Conservation (phyloP, 1,284 basidiomycete genomes). For the Mycena sp. region DNA sequence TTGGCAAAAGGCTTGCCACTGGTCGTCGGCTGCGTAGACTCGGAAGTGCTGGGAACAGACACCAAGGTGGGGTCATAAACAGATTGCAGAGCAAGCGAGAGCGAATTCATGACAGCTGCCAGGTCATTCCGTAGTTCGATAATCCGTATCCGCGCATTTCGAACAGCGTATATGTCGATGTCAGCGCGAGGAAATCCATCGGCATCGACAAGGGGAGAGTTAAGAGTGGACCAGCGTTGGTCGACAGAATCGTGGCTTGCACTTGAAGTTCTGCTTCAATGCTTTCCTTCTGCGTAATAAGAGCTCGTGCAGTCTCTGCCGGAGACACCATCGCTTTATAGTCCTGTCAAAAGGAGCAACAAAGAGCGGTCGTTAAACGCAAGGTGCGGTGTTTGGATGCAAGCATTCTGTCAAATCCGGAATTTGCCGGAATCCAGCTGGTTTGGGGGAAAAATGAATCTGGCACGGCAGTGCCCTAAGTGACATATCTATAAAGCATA, state of each 20-base stretch:
- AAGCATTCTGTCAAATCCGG: neutral
- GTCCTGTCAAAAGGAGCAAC: no score
- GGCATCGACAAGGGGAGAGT: slow-evolving; percentile 79
- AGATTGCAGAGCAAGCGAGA: slow-evolving; percentile 71
- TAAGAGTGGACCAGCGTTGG: slow-evolving; percentile 67
- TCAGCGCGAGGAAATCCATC: slow-evolving; percentile 90
- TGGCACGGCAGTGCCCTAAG: no score
- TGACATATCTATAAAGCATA: slow-evolving; percentile 48
- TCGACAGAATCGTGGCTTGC: slow-evolving; percentile 68
- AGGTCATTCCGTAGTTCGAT: slow-evolving; percentile 85
- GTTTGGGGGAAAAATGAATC: no score
- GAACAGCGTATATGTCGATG: slow-evolving; percentile 81
- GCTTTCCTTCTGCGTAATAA: slow-evolving; percentile 69
- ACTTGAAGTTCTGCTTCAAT: slow-evolving; percentile 72
- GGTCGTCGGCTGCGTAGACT: slow-evolving; percentile 17
- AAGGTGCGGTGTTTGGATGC: neutral
- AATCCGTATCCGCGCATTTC: slow-evolving; percentile 76
- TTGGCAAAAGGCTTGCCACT: slow-evolving; percentile 69
- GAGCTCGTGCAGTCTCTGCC: slow-evolving; percentile 49
- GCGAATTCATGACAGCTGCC: slow-evolving; percentile 67
- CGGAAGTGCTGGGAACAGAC: slow-evolving; percentile 22
- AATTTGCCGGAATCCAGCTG: neutral
- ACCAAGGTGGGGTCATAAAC: slow-evolving; percentile 65
- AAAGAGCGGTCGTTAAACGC: no score
- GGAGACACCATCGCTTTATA: slow-evolving; percentile 14